Evolutionary conservation across 768 basidiomycete species (phyloP), one percentile per base, ranked within the genome.

Genomic region (Hortiboletus campestris): DNA sequence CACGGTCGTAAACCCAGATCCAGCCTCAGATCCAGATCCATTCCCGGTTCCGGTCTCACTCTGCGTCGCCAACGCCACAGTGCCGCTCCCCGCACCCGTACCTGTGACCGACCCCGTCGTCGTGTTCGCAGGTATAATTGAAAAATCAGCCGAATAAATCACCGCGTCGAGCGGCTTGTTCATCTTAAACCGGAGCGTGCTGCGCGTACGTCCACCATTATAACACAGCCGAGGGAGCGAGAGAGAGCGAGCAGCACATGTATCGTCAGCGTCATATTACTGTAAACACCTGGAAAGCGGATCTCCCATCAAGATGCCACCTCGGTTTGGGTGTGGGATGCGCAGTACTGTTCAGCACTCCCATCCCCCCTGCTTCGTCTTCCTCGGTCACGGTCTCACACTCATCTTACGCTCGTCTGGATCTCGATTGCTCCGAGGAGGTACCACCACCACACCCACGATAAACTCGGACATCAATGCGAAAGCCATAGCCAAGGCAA

Each of bases 91-190:
- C 4, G 22, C 40, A 12, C 51, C 52, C 43, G 40, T 39, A 13
- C 41, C 42, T 31, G 19, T 35, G 1, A 17, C 36, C 43, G 48
- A 44, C 36, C 28, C 47, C 38, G 35, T 32, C 31, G 55, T 62
- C 43, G 48, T 58, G 34, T 66, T 63, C 29, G 60, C 54, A 46
- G 67, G 57, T 7, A 65, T 46, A 44, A 85, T 78, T 36, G 57
- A 61, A 53, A 87, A 87, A 58, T 80, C n/a, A n/a, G n/a, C n/a
- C n/a, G n/a, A n/a, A 63, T 80, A 85, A 22, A 81, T 61, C n/a
- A n/a, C n/a, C 25, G 55, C n/a, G 6, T 55, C 32, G 13, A 44
- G 49, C 17, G 72, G 73, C 4, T 56, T 47, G 22, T 55, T 42
- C 51, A 68, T 66, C 43, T 62, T 58, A 44, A 78, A 78, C 36